These are phyloP conservation scores for Urtica urens DNA, from an alignment of 306 rosid species.

Conservation along the genomic window DNA sequence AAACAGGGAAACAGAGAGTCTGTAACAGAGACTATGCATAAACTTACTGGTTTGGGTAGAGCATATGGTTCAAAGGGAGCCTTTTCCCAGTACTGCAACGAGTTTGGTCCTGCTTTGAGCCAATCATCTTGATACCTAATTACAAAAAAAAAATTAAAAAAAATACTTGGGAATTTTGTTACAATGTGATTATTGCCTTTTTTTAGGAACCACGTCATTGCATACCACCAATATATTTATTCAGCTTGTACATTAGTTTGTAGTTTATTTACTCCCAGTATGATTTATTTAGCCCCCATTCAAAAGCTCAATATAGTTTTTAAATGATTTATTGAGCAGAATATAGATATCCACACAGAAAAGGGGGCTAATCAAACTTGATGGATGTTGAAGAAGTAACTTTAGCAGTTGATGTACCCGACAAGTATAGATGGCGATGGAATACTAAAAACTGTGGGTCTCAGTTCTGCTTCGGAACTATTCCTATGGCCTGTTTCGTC, in stretches of 20 bases:
- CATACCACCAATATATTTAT: too few species aligned
- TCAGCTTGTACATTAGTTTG: too few species aligned
- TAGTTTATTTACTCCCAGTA: too few species aligned
- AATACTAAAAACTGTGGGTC: slow-evolving; percentile 66
- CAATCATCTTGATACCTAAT: slow-evolving; percentile 97
- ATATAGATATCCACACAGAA: not conserved
- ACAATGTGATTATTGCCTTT: too few species aligned
- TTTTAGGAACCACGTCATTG: too few species aligned
- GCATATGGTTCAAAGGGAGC: slow-evolving; percentile 98
- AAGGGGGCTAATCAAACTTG: not conserved
- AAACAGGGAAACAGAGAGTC: slow-evolving; percentile 5
- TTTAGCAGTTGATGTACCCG: slow-evolving; percentile 47
- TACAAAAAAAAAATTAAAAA: too few species aligned
- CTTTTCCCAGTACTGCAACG: slow-evolving; percentile 88
- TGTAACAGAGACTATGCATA: slow-evolving; percentile 7
- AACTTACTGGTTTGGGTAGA: slow-evolving; percentile 72
- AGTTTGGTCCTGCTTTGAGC: slow-evolving; percentile 84
- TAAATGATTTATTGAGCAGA: not conserved
- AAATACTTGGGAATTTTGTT: too few species aligned
- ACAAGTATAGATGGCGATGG: slow-evolving; percentile 92
- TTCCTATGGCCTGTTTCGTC: slow-evolving; percentile 79
- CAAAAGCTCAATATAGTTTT: not conserved
- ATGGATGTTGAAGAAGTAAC: slow-evolving; percentile 3
- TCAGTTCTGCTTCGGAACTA: slow-evolving; percentile 66
- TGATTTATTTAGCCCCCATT: not conserved